Evolutionary conservation across 129 eudicot genomes (phyloP), one percentile per base, ranked within the genome.

Genomic region (Centella asiatica): DNA sequence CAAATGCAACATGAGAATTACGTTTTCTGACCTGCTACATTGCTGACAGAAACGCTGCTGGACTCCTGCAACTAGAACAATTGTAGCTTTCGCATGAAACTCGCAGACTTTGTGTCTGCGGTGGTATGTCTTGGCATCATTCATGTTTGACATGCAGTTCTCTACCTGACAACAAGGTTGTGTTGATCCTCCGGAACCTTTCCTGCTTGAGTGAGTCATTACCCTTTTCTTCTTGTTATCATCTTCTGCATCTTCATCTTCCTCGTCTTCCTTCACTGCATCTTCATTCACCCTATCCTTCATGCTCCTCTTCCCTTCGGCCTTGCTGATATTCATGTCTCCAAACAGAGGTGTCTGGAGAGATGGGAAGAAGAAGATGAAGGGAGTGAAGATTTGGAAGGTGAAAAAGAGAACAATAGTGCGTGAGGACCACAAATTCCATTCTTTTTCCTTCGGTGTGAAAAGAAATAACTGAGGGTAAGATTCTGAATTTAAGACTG

Each of bases 21-120:
- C 14, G 25, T 59, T 66, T 52, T 13, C 65, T 42, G 57, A 90
- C 97, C 93, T 86, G 95, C 97, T 90, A 77, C 97, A 90, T 85
- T 90, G 97, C 77, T 90, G 97, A 63, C 95, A 90, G 75, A 90
- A 90, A 10, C 97, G 84, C 33, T 90, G 92, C 40, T 69, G 92
- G 24, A 65, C 52, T 47, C 83, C 89, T 14, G 70, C 55, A n/a
- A 83, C 66, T 40, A 80, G n/a, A 18, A 90, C 97, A 27, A 70
- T 65, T 0, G 84, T 76, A 60, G 88, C 88, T 65, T 90, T 90
- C 17, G 97, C 87, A 77, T 90, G 97, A 75, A 63, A 42, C 57
- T 74, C 89, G 45, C 97, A 90, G 10, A 90, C 97, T 78, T 78
- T 90, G 69, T 90, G 97, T 23, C 97, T 73, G 11, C 97, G 83